These are phyloP conservation scores for Apiospora arundinis DNA, from an alignment of 2,329 filamentous ascomycete genomes.

Conservation along the genomic window DNA sequence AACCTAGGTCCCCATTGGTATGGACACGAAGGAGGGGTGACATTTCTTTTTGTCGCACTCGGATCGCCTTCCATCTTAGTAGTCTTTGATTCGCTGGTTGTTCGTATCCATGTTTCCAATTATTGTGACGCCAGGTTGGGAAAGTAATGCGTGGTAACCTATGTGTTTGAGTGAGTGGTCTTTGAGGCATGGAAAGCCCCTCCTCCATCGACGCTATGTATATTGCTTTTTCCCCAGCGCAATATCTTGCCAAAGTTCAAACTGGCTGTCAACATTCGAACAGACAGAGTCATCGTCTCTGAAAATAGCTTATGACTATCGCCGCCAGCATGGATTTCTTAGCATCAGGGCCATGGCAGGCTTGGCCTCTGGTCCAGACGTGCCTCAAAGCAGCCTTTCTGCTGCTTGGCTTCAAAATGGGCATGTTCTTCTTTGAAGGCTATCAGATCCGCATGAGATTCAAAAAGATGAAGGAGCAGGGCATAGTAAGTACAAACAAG, in stretches of 20 bases:
- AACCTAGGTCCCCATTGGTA: neutral
- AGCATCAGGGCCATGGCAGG: constrained; percentile 1
- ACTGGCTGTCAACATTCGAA: neutral
- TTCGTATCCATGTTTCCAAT: neutral
- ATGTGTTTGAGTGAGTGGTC: neutral
- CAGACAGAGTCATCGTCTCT: neutral
- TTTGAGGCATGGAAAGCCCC: neutral
- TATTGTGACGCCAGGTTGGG: neutral
- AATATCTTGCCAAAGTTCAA: neutral
- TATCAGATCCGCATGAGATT: constrained; percentile 17
- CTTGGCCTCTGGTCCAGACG: neutral
- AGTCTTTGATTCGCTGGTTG: neutral
- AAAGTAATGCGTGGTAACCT: neutral
- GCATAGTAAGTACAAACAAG: constrained; percentile 1
- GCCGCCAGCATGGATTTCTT: neutral
- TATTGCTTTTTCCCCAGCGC: neutral
- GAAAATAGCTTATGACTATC: neutral
- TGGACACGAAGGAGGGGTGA: too few relatives aligned
- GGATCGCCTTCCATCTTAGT: neutral
- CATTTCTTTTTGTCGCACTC: neutral
- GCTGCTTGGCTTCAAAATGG: constrained; percentile 12
- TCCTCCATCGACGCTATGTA: neutral
- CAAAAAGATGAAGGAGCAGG: constrained; percentile 16
- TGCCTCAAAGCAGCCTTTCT: constrained; percentile 5
- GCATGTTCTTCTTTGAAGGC: constrained; percentile 13